A percentile compares a stretch with the other conserved stretches of the same genome.
Evolutionary conservation across 495 filamentous ascomycete species (phyloP).

Genomic region (Ramalina intermedia): DNA sequence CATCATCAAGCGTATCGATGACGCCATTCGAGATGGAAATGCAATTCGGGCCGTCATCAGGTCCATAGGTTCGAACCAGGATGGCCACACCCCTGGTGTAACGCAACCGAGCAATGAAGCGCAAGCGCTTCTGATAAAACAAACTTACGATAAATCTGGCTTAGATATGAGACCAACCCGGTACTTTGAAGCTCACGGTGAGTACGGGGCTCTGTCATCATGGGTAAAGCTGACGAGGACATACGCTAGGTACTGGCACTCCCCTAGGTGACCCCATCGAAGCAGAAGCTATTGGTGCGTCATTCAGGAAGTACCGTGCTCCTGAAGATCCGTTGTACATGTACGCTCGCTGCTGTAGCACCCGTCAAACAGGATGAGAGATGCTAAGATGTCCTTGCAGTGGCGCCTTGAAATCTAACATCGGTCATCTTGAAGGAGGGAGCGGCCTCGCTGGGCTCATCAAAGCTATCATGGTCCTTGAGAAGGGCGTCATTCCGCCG

Average conservation of each 20-base stretch:
- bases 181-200: slow-evolving; percentile 28
- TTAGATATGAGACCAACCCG: slow-evolving; percentile 3
- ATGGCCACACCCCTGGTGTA: slow-evolving; percentile 22
- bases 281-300: slow-evolving; percentile 17
- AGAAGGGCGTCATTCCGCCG: slow-evolving; percentile 29
- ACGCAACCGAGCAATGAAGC: slow-evolving; percentile 17
- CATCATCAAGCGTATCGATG: too few relatives aligned
- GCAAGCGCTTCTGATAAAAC: slow-evolving; percentile 11
- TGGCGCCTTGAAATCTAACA: slow-evolving; percentile 19
- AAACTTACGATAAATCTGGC: slow-evolving; percentile 6
- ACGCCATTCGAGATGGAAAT: too few relatives aligned
- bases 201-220: too few relatives aligned
- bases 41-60: too few relatives aligned
- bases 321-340: slow-evolving; percentile 13
- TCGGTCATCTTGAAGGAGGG: slow-evolving; percentile 16
- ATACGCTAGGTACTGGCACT: too few relatives aligned
- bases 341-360: too few relatives aligned
- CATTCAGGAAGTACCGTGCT: background rate
- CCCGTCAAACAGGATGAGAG: too few relatives aligned
- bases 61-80: slow-evolving; percentile 21
- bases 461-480: slow-evolving; percentile 34
- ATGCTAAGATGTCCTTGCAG: too few relatives aligned
- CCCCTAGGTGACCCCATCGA: slow-evolving; percentile 36
- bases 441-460: slow-evolving; percentile 36
- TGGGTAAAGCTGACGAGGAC: too few relatives aligned